Conservation (phyloP, 345 rosid species). For the Eucalyptus erythrocorys region DNA sequence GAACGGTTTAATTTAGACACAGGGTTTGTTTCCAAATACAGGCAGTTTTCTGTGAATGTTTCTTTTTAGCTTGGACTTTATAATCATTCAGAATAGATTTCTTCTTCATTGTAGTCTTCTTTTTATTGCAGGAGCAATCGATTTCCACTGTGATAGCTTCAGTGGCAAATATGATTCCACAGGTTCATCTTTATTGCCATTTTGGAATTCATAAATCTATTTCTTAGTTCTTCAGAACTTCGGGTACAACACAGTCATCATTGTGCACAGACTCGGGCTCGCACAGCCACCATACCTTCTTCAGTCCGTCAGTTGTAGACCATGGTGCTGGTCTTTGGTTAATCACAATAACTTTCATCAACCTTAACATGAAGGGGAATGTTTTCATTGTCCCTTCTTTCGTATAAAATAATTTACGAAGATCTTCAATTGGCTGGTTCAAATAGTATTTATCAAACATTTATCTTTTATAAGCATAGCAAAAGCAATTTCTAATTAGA, state of each 20-base stretch:
- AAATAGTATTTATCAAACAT: not conserved
- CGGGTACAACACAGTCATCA: not conserved
- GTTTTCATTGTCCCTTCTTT: not conserved
- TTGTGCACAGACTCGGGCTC: not conserved
- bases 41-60: not conserved
- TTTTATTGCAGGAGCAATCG: slow-evolving; percentile 65
- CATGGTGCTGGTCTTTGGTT: not conserved
- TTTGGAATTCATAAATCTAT: not conserved
- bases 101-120: not conserved
- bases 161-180: slow-evolving; percentile 84
- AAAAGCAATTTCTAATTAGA: not conserved
- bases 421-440: not conserved
- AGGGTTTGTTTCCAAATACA: not conserved
- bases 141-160: slow-evolving; percentile 80
- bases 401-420: not conserved
- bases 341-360: not conserved
- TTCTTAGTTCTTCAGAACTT: not conserved
- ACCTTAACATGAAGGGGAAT: not conserved
- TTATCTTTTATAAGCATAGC: not conserved
- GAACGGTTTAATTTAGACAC: not conserved
- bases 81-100: not conserved
- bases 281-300: not conserved
- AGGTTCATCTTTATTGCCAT: slow-evolving; percentile 29
- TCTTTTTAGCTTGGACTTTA: not conserved
- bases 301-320: not conserved